Evolutionary conservation across 2,329 filamentous ascomycete genomes (phyloP).

Genomic region (Cladorrhinum sp.): DNA sequence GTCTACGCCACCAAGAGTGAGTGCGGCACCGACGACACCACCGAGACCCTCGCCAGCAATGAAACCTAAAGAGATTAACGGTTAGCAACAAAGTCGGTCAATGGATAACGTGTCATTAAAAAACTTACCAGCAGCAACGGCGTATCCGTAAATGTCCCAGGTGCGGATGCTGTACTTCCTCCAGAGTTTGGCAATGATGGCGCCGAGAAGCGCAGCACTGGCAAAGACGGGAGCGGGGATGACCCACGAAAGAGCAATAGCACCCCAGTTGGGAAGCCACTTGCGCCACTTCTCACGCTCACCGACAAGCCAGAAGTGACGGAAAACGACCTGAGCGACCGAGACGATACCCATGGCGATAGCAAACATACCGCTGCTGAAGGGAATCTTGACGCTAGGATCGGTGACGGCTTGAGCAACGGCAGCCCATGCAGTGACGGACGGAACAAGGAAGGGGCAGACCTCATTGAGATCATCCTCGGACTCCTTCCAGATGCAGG

Average conservation of each 20-base stretch:
- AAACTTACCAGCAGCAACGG: slow-evolving; percentile 40
- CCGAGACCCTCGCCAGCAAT: slow-evolving; percentile 64
- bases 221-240: slow-evolving; percentile 55
- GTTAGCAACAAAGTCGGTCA: not conserved
- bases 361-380: slow-evolving; percentile 54
- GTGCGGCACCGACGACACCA: slow-evolving; percentile 46
- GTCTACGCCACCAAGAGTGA: slow-evolving; percentile 28
- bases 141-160: slow-evolving; percentile 59
- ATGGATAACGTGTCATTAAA: not conserved
- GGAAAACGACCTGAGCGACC: slow-evolving; percentile 48
- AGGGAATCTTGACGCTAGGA: slow-evolving; percentile 53
- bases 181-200: slow-evolving; percentile 52
- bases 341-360: slow-evolving; percentile 53
- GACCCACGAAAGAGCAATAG: slow-evolving; percentile 57
- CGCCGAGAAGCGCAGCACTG: slow-evolving; percentile 57
- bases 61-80: slow-evolving; percentile 38
- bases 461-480: slow-evolving; percentile 39
- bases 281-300: slow-evolving; percentile 50
- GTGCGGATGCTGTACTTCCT: slow-evolving; percentile 47
- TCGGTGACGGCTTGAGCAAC: slow-evolving; percentile 61
- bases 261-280: slow-evolving; percentile 62
- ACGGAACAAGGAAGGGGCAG: slow-evolving; percentile 61
- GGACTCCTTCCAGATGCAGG: slow-evolving; percentile 55
- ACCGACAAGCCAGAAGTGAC: slow-evolving; percentile 54
- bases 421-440: slow-evolving; percentile 63